These are phyloP conservation scores for Andrographis paniculata DNA, from an alignment of 305 asterid species.

Conservation along the genomic window DNA sequence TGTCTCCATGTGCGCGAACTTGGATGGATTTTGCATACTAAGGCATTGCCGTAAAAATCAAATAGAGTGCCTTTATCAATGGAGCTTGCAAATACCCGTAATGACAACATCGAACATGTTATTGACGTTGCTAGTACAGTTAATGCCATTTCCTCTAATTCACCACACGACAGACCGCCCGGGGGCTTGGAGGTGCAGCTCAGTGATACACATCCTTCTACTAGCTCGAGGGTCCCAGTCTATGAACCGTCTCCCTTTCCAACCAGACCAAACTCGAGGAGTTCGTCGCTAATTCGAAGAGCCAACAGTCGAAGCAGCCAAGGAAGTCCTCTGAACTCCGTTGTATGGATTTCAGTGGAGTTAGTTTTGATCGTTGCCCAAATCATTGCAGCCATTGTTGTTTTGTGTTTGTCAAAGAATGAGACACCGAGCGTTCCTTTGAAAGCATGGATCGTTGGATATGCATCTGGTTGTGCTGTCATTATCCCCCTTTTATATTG, in stretches of 20 bases:
- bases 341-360: slow-evolving; percentile 77
- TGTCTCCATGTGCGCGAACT: slow-evolving; percentile 31
- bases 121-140: slow-evolving; percentile 57
- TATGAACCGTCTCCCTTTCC: slow-evolving; percentile 37
- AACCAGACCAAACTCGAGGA: slow-evolving; percentile 38
- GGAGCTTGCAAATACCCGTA: slow-evolving; percentile 45
- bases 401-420: slow-evolving; percentile 57
- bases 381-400: slow-evolving; percentile 67
- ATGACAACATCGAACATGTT: slow-evolving; percentile 41
- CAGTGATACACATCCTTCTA: slow-evolving; percentile 57
- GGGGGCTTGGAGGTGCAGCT: slow-evolving; percentile 40
- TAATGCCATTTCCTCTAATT: slow-evolving; percentile 42
- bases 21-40: slow-evolving; percentile 54
- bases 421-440: slow-evolving; percentile 84
- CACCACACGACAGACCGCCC: slow-evolving; percentile 40
- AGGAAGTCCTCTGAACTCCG: slow-evolving; percentile 84
- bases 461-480: slow-evolving; percentile 81
- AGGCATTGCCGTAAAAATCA: slow-evolving; percentile 67
- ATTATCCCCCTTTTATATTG: slow-evolving; percentile 84
- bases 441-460: slow-evolving; percentile 72
- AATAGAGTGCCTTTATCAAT: slow-evolving; percentile 36
- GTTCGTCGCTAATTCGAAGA: slow-evolving; percentile 51
- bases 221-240: slow-evolving; percentile 46
- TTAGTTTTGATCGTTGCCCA: slow-evolving; percentile 75
- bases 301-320: slow-evolving; percentile 56